These are phyloP conservation scores for Trichoderma oligosporum DNA, from an alignment of 2,329 filamentous ascomycete genomes.

Conservation along the genomic window DNA sequence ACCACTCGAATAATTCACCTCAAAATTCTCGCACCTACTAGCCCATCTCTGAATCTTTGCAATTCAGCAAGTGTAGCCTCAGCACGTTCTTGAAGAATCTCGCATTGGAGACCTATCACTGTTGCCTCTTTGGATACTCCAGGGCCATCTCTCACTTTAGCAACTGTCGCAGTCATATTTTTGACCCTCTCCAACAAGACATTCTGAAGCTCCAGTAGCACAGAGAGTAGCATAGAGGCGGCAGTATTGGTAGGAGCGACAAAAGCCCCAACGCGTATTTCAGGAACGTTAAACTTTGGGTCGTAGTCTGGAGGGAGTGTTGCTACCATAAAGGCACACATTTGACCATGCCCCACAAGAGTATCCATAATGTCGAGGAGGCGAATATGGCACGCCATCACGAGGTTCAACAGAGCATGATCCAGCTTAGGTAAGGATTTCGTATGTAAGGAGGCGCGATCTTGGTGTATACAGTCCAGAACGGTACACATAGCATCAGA, in stretches of 20 bases:
- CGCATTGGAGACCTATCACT: conserved; percentile 29
- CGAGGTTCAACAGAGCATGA: conserved; percentile 34
- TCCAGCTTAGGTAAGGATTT: conserved; percentile 28
- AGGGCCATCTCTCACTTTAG: not conserved
- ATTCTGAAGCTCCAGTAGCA: conserved; percentile 33
- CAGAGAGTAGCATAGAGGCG: conserved; percentile 32
- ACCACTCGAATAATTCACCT: not conserved
- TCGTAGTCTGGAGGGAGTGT: conserved; percentile 29
- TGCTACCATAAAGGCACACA: conserved; percentile 32
- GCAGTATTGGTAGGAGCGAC: conserved; percentile 33
- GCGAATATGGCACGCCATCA: conserved; percentile 38
- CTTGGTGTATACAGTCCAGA: conserved; percentile 35
- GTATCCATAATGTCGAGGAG: conserved; percentile 37
- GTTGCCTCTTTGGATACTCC: conserved; percentile 23
- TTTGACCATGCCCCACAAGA: conserved; percentile 30
- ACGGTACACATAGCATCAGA: conserved; percentile 28
- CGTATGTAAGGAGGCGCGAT: conserved; percentile 20
- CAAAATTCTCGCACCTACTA: not conserved
- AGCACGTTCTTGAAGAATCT: conserved; percentile 25
- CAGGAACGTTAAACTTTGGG: conserved; percentile 36
- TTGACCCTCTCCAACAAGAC: conserved; percentile 23
- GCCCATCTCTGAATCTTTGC: conserved; percentile 3
- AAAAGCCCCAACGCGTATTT: conserved; percentile 41
- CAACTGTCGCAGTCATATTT: conserved; percentile 20
- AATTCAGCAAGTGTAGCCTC: conserved; percentile 24